Conservation (phyloP, 495 filamentous ascomycete genomes). For the Aspergillus conjunctus region DNA sequence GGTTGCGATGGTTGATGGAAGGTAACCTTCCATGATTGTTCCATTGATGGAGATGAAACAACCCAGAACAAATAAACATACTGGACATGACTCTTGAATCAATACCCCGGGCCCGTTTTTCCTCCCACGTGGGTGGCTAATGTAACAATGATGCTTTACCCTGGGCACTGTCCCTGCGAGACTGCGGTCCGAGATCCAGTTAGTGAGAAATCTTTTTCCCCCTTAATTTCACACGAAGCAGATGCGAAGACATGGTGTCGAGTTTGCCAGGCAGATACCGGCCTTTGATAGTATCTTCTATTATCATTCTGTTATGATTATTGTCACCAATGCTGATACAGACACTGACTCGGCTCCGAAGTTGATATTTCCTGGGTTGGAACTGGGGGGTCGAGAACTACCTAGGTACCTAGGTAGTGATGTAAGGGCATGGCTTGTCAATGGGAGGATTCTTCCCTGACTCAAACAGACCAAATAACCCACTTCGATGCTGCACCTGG, state of each 20-base stretch:
- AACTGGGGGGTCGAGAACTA: no score
- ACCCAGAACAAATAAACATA: not conserved
- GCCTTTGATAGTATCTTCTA: not conserved
- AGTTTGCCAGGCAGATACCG: no score
- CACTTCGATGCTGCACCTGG: no score
- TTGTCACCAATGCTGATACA: not conserved
- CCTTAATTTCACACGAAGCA: no score
- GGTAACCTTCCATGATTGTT: not conserved
- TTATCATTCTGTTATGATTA: not conserved
- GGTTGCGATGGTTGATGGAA: not conserved
- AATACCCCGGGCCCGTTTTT: constrained; percentile 18
- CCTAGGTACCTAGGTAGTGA: no score
- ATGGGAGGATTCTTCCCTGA: no score
- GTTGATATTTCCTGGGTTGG: not conserved
- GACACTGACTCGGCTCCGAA: not conserved
- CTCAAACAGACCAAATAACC: no score
- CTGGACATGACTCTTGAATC: not conserved
- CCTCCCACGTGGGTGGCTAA: constrained; percentile 23
- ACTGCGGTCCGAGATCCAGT: not conserved
- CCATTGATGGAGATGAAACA: not conserved
- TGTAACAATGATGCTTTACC: not conserved
- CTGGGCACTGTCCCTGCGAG: not conserved
- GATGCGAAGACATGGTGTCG: no score
- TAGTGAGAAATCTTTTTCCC: no score
- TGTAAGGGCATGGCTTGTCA: no score